Percentiles rank a stretch among this genome's conserved stretches.
Conservation (phyloP, 371 early-diverging fungal species). For the Haplosporangium sp. region DNA sequence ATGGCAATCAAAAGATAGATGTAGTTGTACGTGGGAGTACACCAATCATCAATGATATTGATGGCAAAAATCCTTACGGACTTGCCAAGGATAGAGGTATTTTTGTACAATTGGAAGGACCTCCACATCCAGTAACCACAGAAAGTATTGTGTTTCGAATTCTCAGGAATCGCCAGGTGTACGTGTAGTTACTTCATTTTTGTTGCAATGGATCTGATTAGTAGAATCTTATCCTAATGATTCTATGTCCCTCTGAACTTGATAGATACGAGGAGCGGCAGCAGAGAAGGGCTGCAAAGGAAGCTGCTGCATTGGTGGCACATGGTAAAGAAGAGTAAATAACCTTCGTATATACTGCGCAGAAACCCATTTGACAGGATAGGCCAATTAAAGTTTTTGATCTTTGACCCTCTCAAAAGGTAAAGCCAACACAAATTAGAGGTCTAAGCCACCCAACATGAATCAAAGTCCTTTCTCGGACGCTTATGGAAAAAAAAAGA, state of each 20-base stretch:
- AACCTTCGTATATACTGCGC: no score
- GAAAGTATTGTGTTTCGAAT: conserved; percentile 88
- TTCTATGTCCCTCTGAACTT: background rate
- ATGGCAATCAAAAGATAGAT: conserved; percentile 83
- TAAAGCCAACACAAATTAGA: no score
- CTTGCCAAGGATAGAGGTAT: conserved; percentile 81
- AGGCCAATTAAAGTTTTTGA: no score
- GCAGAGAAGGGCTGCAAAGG: conserved; percentile 65
- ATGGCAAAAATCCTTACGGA: conserved; percentile 86
- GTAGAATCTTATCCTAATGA: background rate
- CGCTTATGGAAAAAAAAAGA: conserved; percentile 10
- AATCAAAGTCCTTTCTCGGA: background rate
- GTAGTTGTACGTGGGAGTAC: conserved; percentile 84
- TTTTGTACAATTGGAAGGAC: conserved; percentile 80
- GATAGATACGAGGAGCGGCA: conserved; percentile 75
- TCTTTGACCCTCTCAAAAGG: no score
- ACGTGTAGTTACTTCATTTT: no score
- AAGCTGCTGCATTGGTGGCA: background rate
- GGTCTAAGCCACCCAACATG: no score
- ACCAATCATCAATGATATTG: conserved; percentile 69
- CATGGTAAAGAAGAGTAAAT: background rate
- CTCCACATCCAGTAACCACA: conserved; percentile 82
- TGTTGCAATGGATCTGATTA: no score
- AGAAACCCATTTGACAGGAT: no score
- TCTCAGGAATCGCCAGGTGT: conserved; percentile 80